phyloP scores from a whole-genome alignment of 2,329 filamentous ascomycete genomes.

The Hawksworthiomyces lignivorus region DNA sequence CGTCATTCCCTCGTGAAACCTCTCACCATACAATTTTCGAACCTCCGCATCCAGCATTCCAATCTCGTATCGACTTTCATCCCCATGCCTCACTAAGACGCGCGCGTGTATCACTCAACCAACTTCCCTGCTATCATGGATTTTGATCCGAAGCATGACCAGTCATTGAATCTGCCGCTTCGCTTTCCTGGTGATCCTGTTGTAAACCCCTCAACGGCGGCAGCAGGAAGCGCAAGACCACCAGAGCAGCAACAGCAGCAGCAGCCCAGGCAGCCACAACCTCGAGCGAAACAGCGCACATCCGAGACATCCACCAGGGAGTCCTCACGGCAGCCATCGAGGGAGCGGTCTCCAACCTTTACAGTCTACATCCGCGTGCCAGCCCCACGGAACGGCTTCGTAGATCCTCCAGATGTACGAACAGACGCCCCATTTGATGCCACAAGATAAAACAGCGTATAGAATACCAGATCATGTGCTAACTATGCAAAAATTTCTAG shows the following conservation, averaged over 20 bases:
- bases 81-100: no score
- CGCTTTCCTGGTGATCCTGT: conserved; percentile 12
- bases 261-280: not conserved
- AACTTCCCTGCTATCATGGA: conserved; percentile 6
- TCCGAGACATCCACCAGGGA: not conserved
- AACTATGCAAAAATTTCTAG: no score
- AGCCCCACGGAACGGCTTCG: conserved; percentile 77
- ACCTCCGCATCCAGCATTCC: no score
- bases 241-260: not conserved
- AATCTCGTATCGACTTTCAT: no score
- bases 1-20: no score
- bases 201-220: not conserved
- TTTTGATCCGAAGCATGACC: conserved; percentile 13
- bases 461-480: no score
- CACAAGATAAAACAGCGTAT: no score
- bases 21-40: no score
- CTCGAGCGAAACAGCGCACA: not conserved
- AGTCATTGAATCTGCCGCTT: conserved; percentile 12
- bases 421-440: no score
- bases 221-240: not conserved
- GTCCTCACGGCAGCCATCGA: not conserved
- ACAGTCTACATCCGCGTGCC: conserved; percentile 87
- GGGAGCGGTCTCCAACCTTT: conserved; percentile 41
- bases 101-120: no score
- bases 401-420: conserved; percentile 77